Conservation (phyloP, 148 eudicot species). For the Fallopia convolvulus region DNA sequence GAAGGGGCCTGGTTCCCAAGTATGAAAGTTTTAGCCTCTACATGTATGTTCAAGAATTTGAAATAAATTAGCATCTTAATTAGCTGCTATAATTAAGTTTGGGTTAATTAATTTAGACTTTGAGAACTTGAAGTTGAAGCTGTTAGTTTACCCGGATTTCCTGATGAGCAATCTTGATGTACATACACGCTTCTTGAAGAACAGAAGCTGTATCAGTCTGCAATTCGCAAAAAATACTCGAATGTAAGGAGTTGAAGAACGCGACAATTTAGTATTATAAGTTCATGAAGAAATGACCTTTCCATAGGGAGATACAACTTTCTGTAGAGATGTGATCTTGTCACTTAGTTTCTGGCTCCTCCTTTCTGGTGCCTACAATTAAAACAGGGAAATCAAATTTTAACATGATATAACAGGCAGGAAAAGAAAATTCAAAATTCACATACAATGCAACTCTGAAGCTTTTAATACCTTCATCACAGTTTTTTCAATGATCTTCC, state of each 20-base stretch:
- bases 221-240: neutral
- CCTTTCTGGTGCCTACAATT: conserved; percentile 20
- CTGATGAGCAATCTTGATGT: conserved; percentile 44
- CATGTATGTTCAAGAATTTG: conserved; percentile 5
- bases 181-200: conserved; percentile 53
- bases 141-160: conserved; percentile 37
- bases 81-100: neutral
- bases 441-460: neutral
- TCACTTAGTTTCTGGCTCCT: conserved; percentile 55
- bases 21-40: conserved; percentile 27
- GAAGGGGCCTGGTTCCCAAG: conserved; percentile 20
- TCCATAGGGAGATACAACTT: conserved; percentile 63
- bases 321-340: conserved; percentile 49
- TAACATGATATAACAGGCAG: neutral
- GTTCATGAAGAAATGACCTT: conserved; percentile 26
- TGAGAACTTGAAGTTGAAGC: neutral
- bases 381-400: neutral
- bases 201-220: conserved; percentile 71
- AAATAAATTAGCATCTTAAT: neutral
- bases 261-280: neutral
- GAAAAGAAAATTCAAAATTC: neutral
- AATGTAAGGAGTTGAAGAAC: neutral
- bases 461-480: neutral
- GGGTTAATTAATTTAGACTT: too few species aligned
- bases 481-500: neutral